A percentile compares a stretch with the other conserved stretches of the same genome.
Conservation (phyloP, 177 flowering plant genomes). For the Telopea speciosissima region DNA sequence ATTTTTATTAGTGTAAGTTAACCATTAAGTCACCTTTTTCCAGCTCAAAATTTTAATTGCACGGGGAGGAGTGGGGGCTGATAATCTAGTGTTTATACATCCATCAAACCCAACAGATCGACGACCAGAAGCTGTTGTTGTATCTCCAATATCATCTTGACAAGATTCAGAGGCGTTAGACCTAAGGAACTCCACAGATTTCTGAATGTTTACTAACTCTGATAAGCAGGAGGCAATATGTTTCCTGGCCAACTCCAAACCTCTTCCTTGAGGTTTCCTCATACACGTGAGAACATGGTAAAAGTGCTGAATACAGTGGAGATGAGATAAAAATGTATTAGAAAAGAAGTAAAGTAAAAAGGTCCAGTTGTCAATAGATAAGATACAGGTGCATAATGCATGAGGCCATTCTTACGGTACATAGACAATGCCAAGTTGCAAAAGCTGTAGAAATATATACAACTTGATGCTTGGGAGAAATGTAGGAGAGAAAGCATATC, state of each 20-base stretch:
- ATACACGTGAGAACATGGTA: conserved; percentile 70
- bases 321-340: conserved; percentile 6
- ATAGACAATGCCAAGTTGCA: neutral
- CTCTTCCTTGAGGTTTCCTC: conserved; percentile 91
- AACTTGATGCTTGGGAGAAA: neutral
- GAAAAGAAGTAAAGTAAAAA: neutral
- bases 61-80: conserved; percentile 96
- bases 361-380: neutral
- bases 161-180: conserved; percentile 27
- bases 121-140: conserved; percentile 91
- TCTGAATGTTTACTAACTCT: conserved; percentile 51
- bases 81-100: conserved; percentile 64
- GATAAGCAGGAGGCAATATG: conserved; percentile 71
- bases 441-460: neutral
- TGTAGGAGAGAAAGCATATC: too few relatives aligned
- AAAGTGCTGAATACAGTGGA: conserved; percentile 60
- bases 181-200: conserved; percentile 54
- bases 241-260: conserved; percentile 85
- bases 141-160: conserved; percentile 35
- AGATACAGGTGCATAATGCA: conserved; percentile 1
- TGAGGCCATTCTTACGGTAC: neutral
- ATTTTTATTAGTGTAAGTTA: neutral
- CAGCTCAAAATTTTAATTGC: conserved; percentile 72
- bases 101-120: conserved; percentile 88
- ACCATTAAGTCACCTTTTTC: conserved; percentile 51